Base-by-base conservation (phyloP, 2,329 filamentous ascomycete species). In the Rhynchosporium agropyri region DNA sequence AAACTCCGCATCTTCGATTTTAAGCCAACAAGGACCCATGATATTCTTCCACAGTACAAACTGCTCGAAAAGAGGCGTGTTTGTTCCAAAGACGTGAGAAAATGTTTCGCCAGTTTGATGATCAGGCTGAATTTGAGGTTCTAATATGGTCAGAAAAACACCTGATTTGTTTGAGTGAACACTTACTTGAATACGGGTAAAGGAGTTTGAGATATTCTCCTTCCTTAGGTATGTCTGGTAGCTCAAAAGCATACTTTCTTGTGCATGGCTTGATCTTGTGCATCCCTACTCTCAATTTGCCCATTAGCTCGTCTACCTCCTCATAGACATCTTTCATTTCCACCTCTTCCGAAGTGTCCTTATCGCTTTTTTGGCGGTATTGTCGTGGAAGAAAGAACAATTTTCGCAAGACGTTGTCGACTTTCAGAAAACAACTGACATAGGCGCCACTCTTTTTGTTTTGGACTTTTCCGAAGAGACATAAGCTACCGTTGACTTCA, bases 31-130 rank as follows among this genome's bases (percentile, higher is more conserved):
- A 36, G 95, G 95, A 1, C 95, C 95, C 94, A 97, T 99, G 70
- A 99, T 91, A 74, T 97, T 96, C 79, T 97, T 98, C 90, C 93
- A 97, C 4, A 99, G 83, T 26, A 99, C 95, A 74, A 99, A 99
- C 71, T 99, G 95, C 77, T 99, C 95, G 71, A 99, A 99, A 0
- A 99, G 82, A 0, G 91, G 87, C 0, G 95, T 99, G 75, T 95
- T 97, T 62, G 90, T 89, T 33, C 96, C 95, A 70, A 99, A 99
- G 29, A 97, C 89, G 68, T 91, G 91, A 1, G 94, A 97, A 74
- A 94, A 99, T 0, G 95, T 98, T 75, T 96, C 88, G 33, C 95
- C 95, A 46, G 81, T 85, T 5, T 84, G 78, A 65, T 73, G 61
- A 36, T 89, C 88, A 59, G 84, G 80, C n/a, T 91, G 83, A 42